Evolutionary conservation across 345 rosid species (phyloP), one percentile per base, ranked within the genome.

Genomic region (Sonneratia caseolaris): DNA sequence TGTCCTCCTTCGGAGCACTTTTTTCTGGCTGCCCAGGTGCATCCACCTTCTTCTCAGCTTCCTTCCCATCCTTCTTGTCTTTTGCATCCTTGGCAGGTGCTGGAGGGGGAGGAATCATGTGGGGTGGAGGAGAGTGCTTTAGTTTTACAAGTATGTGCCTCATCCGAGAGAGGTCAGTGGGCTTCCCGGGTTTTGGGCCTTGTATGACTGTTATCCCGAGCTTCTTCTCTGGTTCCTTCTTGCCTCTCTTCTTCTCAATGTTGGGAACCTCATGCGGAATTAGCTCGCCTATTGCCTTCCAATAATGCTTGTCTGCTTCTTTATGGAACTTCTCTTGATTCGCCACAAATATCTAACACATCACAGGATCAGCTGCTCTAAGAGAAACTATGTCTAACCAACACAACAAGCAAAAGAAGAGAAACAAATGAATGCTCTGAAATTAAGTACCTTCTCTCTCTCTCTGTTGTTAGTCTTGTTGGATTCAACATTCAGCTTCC

Each of bases 161-260:
- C 90, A 86, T 78, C 76, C 88, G 83, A 43, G 86, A 79, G 73
- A 86, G 88, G 66, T 91, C 89, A 19, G 92, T 81, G 2, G 84
- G 89, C 77, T 90, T 90, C 68, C 93, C 96, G 2, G 96, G 96
- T 61, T 92, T 86, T 2, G 90, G 95, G 40, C 90, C 97, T 64
- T 87, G 91, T 72, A 87, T 67, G 5, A 90, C 83, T 0, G 77
- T 68, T 72, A 89, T 68, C 43, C 85, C 78, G 3, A 90, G 85
- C 74, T 84, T 85, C 78, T 84, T 88, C 7, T 86, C 88, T 35
- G 73, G 77, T 6, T 86, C 89, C 71, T 85, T 84, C 87, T 79
- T 83, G 32, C 84, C 78, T 77, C 84, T 80, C 74, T 77, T 77
- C 86, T 79, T 90, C 75, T 88, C 87, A n/a, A 87, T 82, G 57